Evolutionary conservation across 257 asterid genomes (phyloP).

Genomic region (Ballota nigra): DNA sequence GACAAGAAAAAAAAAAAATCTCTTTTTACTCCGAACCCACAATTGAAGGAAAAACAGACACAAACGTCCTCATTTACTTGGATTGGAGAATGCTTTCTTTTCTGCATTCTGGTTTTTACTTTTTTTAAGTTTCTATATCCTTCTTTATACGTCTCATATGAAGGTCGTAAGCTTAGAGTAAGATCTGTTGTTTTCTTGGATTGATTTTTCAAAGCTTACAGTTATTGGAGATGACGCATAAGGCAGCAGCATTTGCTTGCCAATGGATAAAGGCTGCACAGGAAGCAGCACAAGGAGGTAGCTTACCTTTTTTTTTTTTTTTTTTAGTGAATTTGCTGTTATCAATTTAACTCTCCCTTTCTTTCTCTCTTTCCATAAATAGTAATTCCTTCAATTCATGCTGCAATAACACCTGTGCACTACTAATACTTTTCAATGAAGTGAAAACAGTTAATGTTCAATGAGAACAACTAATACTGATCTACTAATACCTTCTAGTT

Average conservation of each 20-base stretch:
- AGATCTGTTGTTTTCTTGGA: background rate
- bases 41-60: background rate
- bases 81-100: background rate
- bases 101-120: background rate
- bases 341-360: background rate
- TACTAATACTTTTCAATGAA: too few species aligned
- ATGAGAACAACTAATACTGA: too few species aligned
- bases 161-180: too few species aligned
- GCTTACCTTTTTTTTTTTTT: background rate
- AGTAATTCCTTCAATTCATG: too few species aligned
- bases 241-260: constrained; percentile 64
- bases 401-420: too few species aligned
- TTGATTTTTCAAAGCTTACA: constrained; percentile 35
- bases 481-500: too few species aligned
- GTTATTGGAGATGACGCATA: constrained; percentile 68
- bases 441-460: too few species aligned
- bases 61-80: background rate
- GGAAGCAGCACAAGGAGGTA: constrained; percentile 85
- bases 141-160: background rate
- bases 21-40: too few species aligned
- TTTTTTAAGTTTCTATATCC: background rate
- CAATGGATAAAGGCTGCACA: constrained; percentile 81
- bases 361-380: background rate
- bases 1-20: too few species aligned
- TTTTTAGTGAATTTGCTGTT: background rate